Conservation (phyloP, 78 protist species). For the Dictyostelium capitatum region DNA sequence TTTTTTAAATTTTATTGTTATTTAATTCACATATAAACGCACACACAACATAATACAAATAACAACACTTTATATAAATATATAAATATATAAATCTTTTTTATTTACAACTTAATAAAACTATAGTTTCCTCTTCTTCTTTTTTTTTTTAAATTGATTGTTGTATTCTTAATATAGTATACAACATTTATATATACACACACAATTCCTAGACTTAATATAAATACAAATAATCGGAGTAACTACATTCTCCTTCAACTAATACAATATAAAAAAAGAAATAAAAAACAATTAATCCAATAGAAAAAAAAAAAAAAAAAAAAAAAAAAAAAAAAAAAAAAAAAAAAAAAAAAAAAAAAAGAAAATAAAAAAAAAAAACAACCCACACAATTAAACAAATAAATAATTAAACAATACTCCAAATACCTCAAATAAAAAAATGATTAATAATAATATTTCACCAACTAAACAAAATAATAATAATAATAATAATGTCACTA, state of each 20-base stretch:
- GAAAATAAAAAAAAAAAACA: background rate
- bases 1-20: no score
- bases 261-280: background rate
- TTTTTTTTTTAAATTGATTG: no score
- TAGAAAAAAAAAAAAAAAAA: conserved; percentile 1
- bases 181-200: background rate
- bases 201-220: background rate
- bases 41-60: background rate
- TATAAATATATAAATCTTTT: background rate
- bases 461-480: background rate
- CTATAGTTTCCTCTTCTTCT: no score
- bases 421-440: background rate
- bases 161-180: no score
- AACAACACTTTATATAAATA: background rate
- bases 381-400: background rate
- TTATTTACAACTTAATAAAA: no score
- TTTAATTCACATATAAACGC: background rate
- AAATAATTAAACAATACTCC: background rate
- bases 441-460: background rate
- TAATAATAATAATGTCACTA: no score
- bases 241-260: background rate
- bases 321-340: conserved; percentile 2
- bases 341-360: background rate
- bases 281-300: background rate
- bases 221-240: conserved; percentile 11